Conservation (phyloP, 2,329 filamentous ascomycete species). For the Grosmannia penicillata region DNA sequence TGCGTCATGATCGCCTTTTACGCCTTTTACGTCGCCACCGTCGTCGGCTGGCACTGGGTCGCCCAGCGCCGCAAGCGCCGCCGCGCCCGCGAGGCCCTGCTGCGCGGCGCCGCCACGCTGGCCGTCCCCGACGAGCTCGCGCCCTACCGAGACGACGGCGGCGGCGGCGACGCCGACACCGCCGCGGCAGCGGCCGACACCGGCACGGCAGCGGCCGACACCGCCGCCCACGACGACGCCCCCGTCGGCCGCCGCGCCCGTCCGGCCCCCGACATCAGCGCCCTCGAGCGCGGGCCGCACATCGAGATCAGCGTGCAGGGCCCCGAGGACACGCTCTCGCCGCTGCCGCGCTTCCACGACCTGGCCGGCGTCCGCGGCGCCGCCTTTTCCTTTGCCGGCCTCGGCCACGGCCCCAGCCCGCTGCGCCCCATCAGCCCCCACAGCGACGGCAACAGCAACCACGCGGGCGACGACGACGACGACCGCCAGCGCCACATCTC, state of each 20-base stretch:
- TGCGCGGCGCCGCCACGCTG: conserved; percentile 37
- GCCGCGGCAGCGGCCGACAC: not conserved
- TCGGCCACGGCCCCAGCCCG: no score
- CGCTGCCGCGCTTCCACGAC: no score
- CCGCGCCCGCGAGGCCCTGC: conserved; percentile 52
- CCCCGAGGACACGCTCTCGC: not conserved
- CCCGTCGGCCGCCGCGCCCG: conserved; percentile 16
- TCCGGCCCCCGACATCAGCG: conserved; percentile 22
- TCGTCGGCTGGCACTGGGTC: conserved; percentile 89
- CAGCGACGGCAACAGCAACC: conserved; percentile 13
- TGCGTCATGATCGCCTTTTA: conserved; percentile 84
- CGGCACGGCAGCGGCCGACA: not conserved
- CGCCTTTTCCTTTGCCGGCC: no score
- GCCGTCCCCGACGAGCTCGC: conserved; percentile 33
- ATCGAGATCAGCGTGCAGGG: conserved; percentile 27
- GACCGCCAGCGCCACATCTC: conserved; percentile 46
- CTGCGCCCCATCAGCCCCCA: not conserved
- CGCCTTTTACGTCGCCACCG: conserved; percentile 71
- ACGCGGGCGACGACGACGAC: conserved; percentile 26
- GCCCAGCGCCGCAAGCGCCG: conserved; percentile 44
- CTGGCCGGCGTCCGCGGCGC: no score
- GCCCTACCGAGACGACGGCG: conserved; percentile 45
- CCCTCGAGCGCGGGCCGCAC: conserved; percentile 28
- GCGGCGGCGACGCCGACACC: not conserved
- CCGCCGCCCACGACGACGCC: conserved; percentile 26